Percentiles rank a stretch among this genome's conserved stretches.
Conservation (phyloP, 208 protist genomes). For the Crithidia mellificae region DNA sequence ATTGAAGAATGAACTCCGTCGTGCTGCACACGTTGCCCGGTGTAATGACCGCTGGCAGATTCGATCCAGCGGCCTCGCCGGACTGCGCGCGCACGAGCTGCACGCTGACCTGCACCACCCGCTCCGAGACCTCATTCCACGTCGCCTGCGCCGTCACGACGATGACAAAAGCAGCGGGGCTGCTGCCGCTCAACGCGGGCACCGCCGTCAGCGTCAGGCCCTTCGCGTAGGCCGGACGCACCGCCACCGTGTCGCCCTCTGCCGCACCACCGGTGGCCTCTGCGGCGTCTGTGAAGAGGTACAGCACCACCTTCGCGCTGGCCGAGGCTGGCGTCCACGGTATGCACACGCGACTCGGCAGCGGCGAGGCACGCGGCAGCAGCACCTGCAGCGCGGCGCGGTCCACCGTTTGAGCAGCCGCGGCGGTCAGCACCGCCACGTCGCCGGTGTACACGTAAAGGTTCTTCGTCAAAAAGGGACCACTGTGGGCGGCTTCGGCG, state of each 20-base stretch:
- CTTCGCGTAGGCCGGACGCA: constrained; percentile 14
- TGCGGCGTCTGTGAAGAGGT: constrained; percentile 32
- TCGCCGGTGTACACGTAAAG: constrained; percentile 57
- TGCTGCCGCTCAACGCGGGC: not conserved
- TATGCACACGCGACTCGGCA: constrained; percentile 57
- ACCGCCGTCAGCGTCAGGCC: constrained; percentile 19
- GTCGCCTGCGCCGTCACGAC: constrained; percentile 35
- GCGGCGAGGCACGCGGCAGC: constrained; percentile 37
- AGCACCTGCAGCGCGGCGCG: constrained; percentile 34
- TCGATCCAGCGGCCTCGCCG: not conserved
- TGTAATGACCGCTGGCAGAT: constrained; percentile 30
- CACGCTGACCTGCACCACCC: constrained; percentile 41
- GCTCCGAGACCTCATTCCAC: constrained; percentile 24
- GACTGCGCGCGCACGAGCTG: constrained; percentile 31
- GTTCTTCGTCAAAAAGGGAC: constrained; percentile 33
- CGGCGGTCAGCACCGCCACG: constrained; percentile 20
- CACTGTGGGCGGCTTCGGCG: constrained; percentile 10
- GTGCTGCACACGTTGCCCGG: constrained; percentile 39
- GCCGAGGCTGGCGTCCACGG: constrained; percentile 29
- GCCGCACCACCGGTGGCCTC: not conserved
- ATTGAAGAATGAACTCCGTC: constrained; percentile 26
- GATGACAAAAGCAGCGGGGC: constrained; percentile 10
- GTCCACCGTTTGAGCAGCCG: constrained; percentile 13
- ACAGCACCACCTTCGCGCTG: constrained; percentile 22
- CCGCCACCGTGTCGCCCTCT: constrained; percentile 13